Percentiles rank a stretch among this genome's conserved stretches.
These are phyloP conservation scores for Phytophthora fragariaefolia DNA, from an alignment of 352 stramenopile genomes.

Conservation along the genomic window DNA sequence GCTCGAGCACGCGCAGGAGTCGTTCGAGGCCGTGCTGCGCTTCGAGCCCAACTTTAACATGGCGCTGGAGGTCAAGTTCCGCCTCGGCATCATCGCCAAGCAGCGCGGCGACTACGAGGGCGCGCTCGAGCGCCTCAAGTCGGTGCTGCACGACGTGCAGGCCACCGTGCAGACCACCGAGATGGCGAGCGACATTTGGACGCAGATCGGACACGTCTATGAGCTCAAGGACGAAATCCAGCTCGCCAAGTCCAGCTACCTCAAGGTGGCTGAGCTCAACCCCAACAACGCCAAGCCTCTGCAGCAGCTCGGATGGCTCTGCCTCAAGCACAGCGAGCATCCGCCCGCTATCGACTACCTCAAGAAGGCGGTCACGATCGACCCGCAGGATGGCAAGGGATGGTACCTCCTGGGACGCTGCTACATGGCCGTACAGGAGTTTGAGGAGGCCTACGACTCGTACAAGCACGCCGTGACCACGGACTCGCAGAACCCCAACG, in stretches of 20 bases:
- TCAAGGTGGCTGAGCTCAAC: slow-evolving; percentile 87
- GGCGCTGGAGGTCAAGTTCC: slow-evolving; percentile 88
- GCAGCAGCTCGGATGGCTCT: slow-evolving; percentile 87
- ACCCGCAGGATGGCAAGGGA: slow-evolving; percentile 85
- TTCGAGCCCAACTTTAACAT: slow-evolving; percentile 91
- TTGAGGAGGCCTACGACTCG: slow-evolving; percentile 90
- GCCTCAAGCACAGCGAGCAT: slow-evolving; percentile 86
- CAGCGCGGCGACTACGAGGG: slow-evolving; percentile 83
- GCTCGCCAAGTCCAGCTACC: slow-evolving; percentile 84
- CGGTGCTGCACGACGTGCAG: slow-evolving; percentile 81
- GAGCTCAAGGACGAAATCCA: slow-evolving; percentile 89
- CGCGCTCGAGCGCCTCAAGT: slow-evolving; percentile 84
- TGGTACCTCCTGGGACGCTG: slow-evolving; percentile 92
- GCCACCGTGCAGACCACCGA: slow-evolving; percentile 83
- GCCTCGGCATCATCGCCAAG: slow-evolving; percentile 87
- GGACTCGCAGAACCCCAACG: slow-evolving; percentile 91
- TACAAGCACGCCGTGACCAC: slow-evolving; percentile 91
- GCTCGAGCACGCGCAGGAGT: slow-evolving; percentile 86
- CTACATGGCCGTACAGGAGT: slow-evolving; percentile 93
- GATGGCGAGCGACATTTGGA: slow-evolving; percentile 90
- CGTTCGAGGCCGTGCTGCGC: slow-evolving; percentile 83
- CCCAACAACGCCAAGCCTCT: slow-evolving; percentile 85
- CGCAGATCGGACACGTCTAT: slow-evolving; percentile 88
- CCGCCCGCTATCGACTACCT: slow-evolving; percentile 85
- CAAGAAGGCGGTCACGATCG: slow-evolving; percentile 83